These are phyloP conservation scores for Eremochloa ophiuroides DNA, from an alignment of 176 grass and related monocot species.

Conservation along the genomic window DNA sequence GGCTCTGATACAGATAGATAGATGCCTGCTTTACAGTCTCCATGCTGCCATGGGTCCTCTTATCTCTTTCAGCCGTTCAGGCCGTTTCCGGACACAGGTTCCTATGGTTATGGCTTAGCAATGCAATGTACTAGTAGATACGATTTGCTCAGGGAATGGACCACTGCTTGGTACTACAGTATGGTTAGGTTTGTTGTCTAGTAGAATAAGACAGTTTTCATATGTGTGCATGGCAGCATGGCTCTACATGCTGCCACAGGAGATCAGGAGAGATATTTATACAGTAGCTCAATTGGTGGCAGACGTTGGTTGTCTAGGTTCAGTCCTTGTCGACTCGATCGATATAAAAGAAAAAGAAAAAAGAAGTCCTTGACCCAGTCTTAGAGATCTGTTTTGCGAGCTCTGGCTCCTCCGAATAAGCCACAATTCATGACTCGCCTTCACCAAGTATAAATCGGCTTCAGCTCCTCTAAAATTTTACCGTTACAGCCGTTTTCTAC, in stretches of 20 bases:
- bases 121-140: too few species aligned
- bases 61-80: slow-evolving; percentile 29
- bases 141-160: not conserved
- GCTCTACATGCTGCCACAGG: not conserved
- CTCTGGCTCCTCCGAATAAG: not conserved
- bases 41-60: not conserved
- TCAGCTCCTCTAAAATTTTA: not conserved
- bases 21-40: not conserved
- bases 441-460: not conserved
- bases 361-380: not conserved
- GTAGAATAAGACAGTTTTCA: not conserved
- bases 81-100: slow-evolving; percentile 23
- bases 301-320: not conserved
- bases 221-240: not conserved
- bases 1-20: slow-evolving; percentile 1
- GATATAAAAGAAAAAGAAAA: not conserved
- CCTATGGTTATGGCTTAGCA: not conserved
- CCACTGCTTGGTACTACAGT: not conserved
- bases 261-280: not conserved
- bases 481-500: not conserved
- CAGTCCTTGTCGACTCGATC: not conserved
- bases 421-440: not conserved
- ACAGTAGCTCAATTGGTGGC: not conserved
- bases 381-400: not conserved
- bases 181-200: not conserved